phyloP scores from a whole-genome alignment of 148 eudicot genomes.

The Vaccinium macrocarpon region DNA sequence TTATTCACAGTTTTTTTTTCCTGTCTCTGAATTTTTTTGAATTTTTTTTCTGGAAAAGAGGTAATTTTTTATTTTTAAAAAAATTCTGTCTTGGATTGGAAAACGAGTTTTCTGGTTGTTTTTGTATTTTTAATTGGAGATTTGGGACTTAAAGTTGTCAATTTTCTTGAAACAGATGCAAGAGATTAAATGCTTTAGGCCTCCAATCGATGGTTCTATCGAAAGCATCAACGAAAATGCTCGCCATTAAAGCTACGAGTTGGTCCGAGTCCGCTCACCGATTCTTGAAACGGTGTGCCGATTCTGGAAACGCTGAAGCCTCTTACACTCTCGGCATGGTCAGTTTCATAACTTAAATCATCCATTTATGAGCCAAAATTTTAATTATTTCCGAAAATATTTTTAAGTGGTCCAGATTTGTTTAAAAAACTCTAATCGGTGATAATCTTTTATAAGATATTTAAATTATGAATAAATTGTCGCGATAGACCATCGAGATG shows the following conservation, averaged over 20 bases:
- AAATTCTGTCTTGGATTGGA: neutral
- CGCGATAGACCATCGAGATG: neutral
- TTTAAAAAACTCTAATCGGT: neutral
- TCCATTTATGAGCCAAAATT: neutral
- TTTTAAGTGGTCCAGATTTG: neutral
- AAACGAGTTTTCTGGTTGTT: neutral
- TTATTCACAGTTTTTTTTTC: neutral
- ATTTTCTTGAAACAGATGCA: conserved; percentile 37
- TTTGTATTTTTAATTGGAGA: neutral
- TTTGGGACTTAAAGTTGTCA: conserved; percentile 1
- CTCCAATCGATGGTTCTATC: conserved; percentile 33
- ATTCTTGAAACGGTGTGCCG: conserved; percentile 44
- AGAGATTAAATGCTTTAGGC: conserved; percentile 39
- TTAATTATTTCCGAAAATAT: neutral
- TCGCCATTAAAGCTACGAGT: conserved; percentile 40
- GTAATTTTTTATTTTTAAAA: neutral
- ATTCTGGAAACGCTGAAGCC: conserved; percentile 49
- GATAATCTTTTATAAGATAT: too few relatives aligned
- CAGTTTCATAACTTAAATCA: conserved; percentile 9
- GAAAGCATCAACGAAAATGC: conserved; percentile 33
- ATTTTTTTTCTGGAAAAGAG: neutral
- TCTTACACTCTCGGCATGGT: conserved; percentile 57
- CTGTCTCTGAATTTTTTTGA: neutral
- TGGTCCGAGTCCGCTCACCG: conserved; percentile 52
- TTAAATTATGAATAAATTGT: too few relatives aligned